Conservation (phyloP, 768 basidiomycete genomes). For the Phylloporus sp. region DNA sequence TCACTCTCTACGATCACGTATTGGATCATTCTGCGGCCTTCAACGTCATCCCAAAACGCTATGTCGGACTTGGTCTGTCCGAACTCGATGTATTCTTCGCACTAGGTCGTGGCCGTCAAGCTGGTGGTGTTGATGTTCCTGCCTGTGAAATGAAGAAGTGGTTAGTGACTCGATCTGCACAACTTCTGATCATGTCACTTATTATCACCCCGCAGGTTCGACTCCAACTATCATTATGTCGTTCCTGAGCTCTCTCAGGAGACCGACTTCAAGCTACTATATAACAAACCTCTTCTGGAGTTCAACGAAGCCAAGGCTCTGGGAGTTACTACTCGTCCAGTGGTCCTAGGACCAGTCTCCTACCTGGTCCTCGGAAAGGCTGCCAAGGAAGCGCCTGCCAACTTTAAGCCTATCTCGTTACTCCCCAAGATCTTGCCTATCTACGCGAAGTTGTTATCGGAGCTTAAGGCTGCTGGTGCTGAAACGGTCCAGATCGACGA, state of each 20-base stretch:
- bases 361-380: conserved; percentile 94
- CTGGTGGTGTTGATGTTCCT: conserved; percentile 91
- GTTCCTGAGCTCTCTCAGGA: conserved; percentile 92
- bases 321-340: conserved; percentile 90
- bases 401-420: conserved; percentile 89
- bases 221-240: conserved; percentile 98
- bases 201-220: conserved; percentile 60
- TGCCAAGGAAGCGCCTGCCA: conserved; percentile 72
- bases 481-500: conserved; percentile 97
- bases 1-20: conserved; percentile 98
- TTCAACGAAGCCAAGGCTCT: conserved; percentile 91
- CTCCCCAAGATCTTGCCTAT: conserved; percentile 86
- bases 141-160: conserved; percentile 99
- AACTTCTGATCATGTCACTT: background rate
- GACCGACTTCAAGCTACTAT: conserved; percentile 91
- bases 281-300: conserved; percentile 93
- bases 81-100: conserved; percentile 96
- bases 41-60: conserved; percentile 96
- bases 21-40: conserved; percentile 95
- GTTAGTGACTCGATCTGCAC: conserved; percentile 42
- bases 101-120: conserved; percentile 98
- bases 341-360: conserved; percentile 92
- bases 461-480: conserved; percentile 91
- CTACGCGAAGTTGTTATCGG: conserved; percentile 84
- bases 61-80: conserved; percentile 79